A percentile compares a stretch with the other conserved stretches of the same genome.
Evolutionary conservation across 768 basidiomycete genomes (phyloP).

Genomic region (Stropharia rugosoannulata): DNA sequence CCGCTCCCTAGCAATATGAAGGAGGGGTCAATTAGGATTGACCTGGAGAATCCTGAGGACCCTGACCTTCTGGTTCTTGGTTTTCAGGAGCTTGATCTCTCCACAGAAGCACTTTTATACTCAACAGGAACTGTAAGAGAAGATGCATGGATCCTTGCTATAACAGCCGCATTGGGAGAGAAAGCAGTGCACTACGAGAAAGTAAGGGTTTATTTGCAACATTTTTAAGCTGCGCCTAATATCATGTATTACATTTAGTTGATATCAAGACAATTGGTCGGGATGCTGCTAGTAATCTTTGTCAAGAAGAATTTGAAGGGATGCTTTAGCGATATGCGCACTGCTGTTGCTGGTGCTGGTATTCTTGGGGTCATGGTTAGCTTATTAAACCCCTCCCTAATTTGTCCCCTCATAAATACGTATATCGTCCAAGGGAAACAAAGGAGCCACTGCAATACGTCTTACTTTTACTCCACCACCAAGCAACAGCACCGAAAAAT

Average conservation of each 20-base stretch:
- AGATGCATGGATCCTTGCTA: slow-evolving; percentile 69
- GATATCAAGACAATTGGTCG: slow-evolving; percentile 76
- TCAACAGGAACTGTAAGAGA: slow-evolving; percentile 59
- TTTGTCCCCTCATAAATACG: background rate
- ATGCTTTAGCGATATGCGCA: slow-evolving; percentile 54
- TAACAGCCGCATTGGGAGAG: slow-evolving; percentile 71
- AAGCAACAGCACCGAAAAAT: slow-evolving; percentile 9
- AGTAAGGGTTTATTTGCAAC: slow-evolving; percentile 31
- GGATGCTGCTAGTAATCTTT: slow-evolving; percentile 74
- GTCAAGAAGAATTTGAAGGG: slow-evolving; percentile 50
- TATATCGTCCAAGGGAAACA: slow-evolving; percentile 62
- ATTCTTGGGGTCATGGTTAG: slow-evolving; percentile 78
- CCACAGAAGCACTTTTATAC: slow-evolving; percentile 76
- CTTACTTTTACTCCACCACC: slow-evolving; percentile 51
- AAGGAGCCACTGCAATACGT: slow-evolving; percentile 73
- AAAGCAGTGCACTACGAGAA: slow-evolving; percentile 64
- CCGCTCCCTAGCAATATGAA: slow-evolving; percentile 1
- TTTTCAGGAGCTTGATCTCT: slow-evolving; percentile 81
- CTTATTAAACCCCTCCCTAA: background rate
- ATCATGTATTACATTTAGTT: slow-evolving; percentile 40
- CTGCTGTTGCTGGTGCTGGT: slow-evolving; percentile 62
- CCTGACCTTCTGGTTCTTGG: slow-evolving; percentile 75
- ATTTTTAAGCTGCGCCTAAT: background rate
- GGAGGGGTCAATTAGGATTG: slow-evolving; percentile 14
- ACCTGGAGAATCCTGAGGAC: slow-evolving; percentile 31